phyloP scores from a whole-genome alignment of 1,284 basidiomycete species.

The Irpex sp. region DNA sequence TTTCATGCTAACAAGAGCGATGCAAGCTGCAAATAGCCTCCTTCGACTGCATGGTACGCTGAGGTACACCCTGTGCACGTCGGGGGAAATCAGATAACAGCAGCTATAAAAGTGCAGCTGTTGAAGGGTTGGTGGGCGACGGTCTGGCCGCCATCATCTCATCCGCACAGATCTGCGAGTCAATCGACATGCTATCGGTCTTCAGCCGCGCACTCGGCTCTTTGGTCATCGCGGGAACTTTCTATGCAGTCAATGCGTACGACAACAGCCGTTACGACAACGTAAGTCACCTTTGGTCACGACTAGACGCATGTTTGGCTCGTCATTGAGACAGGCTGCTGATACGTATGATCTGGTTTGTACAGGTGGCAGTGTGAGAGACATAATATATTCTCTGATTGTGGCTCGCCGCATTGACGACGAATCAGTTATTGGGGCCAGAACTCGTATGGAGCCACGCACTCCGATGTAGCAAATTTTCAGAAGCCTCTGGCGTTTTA shows the following conservation, averaged over 20 bases:
- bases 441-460: constrained; percentile 60
- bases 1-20: constrained; percentile 6
- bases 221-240: constrained; percentile 19
- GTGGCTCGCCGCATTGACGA: constrained; percentile 6
- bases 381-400: constrained; percentile 8
- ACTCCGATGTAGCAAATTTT: constrained; percentile 46
- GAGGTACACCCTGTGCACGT: background rate
- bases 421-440: constrained; percentile 59
- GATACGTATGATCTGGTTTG: background rate
- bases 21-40: background rate
- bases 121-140: background rate
- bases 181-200: constrained; percentile 3
- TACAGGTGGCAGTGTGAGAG: constrained; percentile 50
- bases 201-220: constrained; percentile 6
- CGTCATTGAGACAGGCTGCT: constrained; percentile 1
- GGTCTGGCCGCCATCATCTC: background rate
- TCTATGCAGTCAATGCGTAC: constrained; percentile 27
- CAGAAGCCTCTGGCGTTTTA: constrained; percentile 56
- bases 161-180: background rate
- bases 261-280: constrained; percentile 60
- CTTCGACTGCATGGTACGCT: background rate
- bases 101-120: background rate
- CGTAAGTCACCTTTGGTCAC: constrained; percentile 31
- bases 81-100: background rate
- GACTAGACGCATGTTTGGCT: constrained; percentile 2